These are phyloP conservation scores for Trichoderma lentiforme DNA, from an alignment of 2,329 filamentous ascomycete species.

Conservation along the genomic window DNA sequence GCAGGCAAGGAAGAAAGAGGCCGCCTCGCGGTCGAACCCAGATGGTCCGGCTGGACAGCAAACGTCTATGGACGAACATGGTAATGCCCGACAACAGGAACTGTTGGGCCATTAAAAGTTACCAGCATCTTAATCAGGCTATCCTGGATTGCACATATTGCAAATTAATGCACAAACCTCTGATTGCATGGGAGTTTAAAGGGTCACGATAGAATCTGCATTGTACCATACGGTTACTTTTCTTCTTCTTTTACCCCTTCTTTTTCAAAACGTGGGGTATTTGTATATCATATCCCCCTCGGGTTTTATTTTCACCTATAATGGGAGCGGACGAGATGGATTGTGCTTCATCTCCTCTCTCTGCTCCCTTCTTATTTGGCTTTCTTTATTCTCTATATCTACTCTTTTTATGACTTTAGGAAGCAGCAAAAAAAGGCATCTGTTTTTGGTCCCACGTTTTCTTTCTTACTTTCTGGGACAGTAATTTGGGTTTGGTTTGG, in stretches of 20 bases:
- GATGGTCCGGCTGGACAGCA: not conserved
- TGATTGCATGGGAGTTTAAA: constrained; percentile 3
- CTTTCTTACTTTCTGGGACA: not conserved
- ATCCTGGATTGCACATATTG: constrained; percentile 14
- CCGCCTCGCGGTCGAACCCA: constrained; percentile 15
- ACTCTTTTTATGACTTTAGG: not conserved
- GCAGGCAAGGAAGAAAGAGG: constrained; percentile 32
- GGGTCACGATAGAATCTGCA: constrained; percentile 16
- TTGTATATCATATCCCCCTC: not conserved
- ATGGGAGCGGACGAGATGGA: not conserved
- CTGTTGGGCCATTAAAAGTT: constrained; percentile 22
- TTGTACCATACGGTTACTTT: constrained; percentile 14
- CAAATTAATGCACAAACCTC: constrained; percentile 11
- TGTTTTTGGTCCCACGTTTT: not conserved
- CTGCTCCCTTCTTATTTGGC: not conserved
- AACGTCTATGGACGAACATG: constrained; percentile 20
- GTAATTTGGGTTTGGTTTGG: not conserved
- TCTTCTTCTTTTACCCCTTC: constrained; percentile 16
- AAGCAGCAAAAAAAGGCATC: not conserved
- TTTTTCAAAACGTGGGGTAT: not conserved
- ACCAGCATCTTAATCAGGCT: not conserved
- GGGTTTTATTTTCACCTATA: not conserved
- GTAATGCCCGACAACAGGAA: constrained; percentile 24
- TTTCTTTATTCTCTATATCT: not conserved
- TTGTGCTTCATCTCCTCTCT: not conserved